A percentile compares a stretch with the other conserved stretches of the same genome.
phyloP scores from a whole-genome alignment of 169 alveolate genomes.

The Eimeria sp. region DNA sequence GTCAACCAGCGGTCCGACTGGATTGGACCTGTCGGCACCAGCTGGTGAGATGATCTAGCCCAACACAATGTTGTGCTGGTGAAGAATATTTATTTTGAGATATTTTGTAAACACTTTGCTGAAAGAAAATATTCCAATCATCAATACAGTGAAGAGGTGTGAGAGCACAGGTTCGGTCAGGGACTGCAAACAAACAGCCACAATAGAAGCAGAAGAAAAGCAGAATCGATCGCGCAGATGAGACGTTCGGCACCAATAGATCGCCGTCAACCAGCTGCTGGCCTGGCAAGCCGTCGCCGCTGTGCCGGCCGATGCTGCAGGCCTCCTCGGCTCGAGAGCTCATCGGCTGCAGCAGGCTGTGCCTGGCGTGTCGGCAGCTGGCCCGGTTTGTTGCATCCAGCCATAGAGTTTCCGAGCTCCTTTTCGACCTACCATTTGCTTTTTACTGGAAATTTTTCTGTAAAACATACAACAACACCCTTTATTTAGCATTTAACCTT shows the following conservation, averaged over 20 bases:
- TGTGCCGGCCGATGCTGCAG: conserved; percentile 73
- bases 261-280: conserved; percentile 54
- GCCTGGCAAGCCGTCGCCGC: conserved; percentile 29
- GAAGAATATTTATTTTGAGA: conserved; percentile 39
- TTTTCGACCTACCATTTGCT: conserved; percentile 32
- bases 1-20: conserved; percentile 52
- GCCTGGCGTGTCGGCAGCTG: conserved; percentile 76
- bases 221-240: conserved; percentile 56
- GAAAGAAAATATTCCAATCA: conserved; percentile 8
- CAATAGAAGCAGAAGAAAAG: conserved; percentile 13
- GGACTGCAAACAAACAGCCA: conserved; percentile 50
- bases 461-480: conserved; percentile 11
- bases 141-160: conserved; percentile 32
- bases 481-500: conserved; percentile 13
- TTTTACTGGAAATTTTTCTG: conserved; percentile 8
- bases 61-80: conserved; percentile 67
- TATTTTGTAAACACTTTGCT: neutral
- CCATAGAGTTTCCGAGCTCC: conserved; percentile 45
- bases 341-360: conserved; percentile 70
- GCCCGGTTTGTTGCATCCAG: conserved; percentile 20
- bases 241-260: conserved; percentile 36
- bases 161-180: conserved; percentile 27
- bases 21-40: conserved; percentile 70
- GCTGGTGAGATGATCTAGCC: conserved; percentile 63
- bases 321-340: conserved; percentile 46